Conservation (phyloP, 2,329 filamentous ascomycete species). For the Dactylellina cionopaga region DNA sequence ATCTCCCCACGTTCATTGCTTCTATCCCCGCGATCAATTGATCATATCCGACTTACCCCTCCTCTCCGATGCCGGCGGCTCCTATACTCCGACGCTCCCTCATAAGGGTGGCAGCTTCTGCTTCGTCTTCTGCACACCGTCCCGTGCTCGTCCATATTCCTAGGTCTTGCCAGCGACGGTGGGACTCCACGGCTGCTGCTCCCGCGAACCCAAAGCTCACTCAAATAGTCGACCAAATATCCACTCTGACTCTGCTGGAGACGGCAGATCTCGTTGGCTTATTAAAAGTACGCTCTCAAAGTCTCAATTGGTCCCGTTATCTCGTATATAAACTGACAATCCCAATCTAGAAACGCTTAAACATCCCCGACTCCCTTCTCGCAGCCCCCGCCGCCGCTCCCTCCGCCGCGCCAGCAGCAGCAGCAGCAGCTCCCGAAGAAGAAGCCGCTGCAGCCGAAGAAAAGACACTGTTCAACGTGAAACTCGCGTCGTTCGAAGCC, state of each 20-base stretch:
- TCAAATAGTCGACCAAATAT: conserved; percentile 97
- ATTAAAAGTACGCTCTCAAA: conserved; percentile 77
- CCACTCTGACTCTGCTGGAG: conserved; percentile 95
- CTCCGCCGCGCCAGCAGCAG: conserved; percentile 69
- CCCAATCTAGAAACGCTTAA: conserved; percentile 91
- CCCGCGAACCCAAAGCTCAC: conserved; percentile 87
- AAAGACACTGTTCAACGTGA: conserved; percentile 97
- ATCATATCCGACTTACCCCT: too few species aligned
- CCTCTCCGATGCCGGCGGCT: conserved; percentile 41
- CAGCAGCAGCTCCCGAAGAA: conserved; percentile 78
- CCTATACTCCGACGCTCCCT: conserved; percentile 49
- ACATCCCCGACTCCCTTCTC: conserved; percentile 97
- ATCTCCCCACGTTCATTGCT: neutral
- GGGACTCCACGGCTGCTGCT: conserved; percentile 78
- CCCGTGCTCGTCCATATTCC: conserved; percentile 33
- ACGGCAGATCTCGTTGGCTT: conserved; percentile 94
- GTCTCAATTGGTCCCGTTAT: too few species aligned
- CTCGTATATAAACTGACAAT: too few species aligned
- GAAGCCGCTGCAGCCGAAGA: conserved; percentile 87
- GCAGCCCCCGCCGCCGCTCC: conserved; percentile 72
- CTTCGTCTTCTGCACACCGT: conserved; percentile 14
- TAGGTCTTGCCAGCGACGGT: conserved; percentile 59
- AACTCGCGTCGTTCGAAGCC: conserved; percentile 89
- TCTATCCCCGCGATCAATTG: conserved; percentile 5
- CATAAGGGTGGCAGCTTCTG: conserved; percentile 25